Conservation (phyloP, 2,329 filamentous ascomycete species). For the Aspergillus sp. region DNA sequence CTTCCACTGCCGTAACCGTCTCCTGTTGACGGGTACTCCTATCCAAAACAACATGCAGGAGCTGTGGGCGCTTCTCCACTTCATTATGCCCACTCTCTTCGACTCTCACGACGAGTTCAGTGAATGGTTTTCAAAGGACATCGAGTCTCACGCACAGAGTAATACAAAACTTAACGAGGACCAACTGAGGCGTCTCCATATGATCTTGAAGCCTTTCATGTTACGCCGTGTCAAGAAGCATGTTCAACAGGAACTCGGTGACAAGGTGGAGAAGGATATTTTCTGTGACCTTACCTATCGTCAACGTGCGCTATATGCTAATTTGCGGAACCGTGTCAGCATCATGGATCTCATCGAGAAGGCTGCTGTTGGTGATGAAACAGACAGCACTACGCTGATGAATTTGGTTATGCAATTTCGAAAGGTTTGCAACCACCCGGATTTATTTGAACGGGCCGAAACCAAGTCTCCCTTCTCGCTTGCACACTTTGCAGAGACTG, state of each 20-base stretch:
- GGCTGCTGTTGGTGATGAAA: constrained; percentile 87
- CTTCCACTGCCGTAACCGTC: constrained; percentile 92
- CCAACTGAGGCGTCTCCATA: constrained; percentile 92
- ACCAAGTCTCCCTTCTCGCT: constrained; percentile 82
- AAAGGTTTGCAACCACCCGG: constrained; percentile 98
- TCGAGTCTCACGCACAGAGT: constrained; percentile 96
- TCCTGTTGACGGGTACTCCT: constrained; percentile 91
- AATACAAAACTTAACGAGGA: constrained; percentile 99
- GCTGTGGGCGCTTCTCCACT: constrained; percentile 94
- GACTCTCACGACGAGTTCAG: constrained; percentile 58
- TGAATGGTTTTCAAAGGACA: constrained; percentile 60
- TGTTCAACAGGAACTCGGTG: constrained; percentile 96
- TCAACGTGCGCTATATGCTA: constrained; percentile 89
- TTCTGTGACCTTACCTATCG: constrained; percentile 97
- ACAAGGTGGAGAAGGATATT: constrained; percentile 96
- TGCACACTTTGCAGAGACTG: constrained; percentile 89
- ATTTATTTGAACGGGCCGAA: constrained; percentile 92
- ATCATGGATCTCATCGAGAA: constrained; percentile 99
- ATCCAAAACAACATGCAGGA: constrained; percentile 99
- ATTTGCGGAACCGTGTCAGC: constrained; percentile 93
- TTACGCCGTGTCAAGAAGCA: constrained; percentile 99
- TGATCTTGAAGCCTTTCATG: constrained; percentile 99
- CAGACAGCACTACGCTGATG: constrained; percentile 95
- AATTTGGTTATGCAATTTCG: constrained; percentile 99
- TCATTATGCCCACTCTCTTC: constrained; percentile 99